Base-by-base conservation (phyloP, 2,329 filamentous ascomycete species). In the Salinomyces thailandicus region DNA sequence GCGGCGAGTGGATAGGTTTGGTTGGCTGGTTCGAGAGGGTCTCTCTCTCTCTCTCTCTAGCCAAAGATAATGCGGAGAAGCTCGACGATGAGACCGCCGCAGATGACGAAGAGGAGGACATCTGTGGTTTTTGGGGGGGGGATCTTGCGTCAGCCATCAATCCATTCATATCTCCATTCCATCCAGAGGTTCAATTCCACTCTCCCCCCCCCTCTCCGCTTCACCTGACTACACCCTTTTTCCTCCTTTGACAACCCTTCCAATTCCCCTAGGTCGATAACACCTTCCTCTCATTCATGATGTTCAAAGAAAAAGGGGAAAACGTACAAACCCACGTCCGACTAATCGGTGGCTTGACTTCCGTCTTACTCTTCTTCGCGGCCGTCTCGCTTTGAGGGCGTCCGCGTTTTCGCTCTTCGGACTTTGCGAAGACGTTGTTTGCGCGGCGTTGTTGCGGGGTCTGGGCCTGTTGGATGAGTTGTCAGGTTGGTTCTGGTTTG, bases 381-480 rank as follows among this genome's bases (percentile, higher is more conserved):
- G 72, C 75, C 34, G 62, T 51, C 6, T 57, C 53, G 16, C 52
- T 48, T 44, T 66, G 49, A 2, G 64, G 62, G 66, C 84, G 85
- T 63, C 84, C 84, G 61, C 81, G 81, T 57, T 79, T 81, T 42
- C 69, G 66, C 57, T 81, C 77, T 59, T 89, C 78, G 36, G 74
- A 71, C 59, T 80, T 79, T 49, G 72, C 78, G 63, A 85, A 93
- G 63, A 81, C 81, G 55, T 75, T 75, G 67, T 91, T 91, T 45
- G 80, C 78, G 55, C 77, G 77, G 60, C 84, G 79, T 69, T 91
- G 85, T 62, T 85, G 75, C 50, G 80, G 83, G 49, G 84, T 91
- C 38, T 43, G 36, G 15, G 39, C 34, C 42, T 44, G 27, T 9
- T 36, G 9, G 22, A 26, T 8, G 5, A 26, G 9, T n/a, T 8